Conservation (phyloP, 768 basidiomycete genomes). For the Pisolithus sp. region DNA sequence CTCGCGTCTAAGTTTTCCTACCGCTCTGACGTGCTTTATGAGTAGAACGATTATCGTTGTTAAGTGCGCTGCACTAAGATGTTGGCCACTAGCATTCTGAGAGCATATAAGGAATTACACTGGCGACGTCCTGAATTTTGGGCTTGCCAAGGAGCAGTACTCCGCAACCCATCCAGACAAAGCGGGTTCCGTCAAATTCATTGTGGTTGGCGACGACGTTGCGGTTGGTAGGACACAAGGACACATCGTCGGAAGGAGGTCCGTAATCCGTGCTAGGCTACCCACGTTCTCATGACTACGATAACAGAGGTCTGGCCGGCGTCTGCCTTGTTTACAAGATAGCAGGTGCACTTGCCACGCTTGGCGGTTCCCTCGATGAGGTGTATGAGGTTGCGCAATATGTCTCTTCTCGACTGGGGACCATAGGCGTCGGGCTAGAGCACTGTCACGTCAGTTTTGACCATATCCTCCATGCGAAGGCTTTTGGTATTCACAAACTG, state of each 20-base stretch:
- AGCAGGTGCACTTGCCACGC: slow-evolving; percentile 71
- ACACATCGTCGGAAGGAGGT: slow-evolving; percentile 80
- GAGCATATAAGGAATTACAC: slow-evolving; percentile 63
- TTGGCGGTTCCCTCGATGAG: slow-evolving; percentile 60
- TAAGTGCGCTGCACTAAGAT: slow-evolving; percentile 42
- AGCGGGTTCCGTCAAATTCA: slow-evolving; percentile 61
- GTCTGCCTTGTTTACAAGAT: slow-evolving; percentile 87
- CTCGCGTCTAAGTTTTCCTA: background rate
- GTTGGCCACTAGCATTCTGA: slow-evolving; percentile 4
- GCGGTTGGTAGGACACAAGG: slow-evolving; percentile 79
- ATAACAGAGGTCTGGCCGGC: slow-evolving; percentile 67
- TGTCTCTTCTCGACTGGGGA: slow-evolving; percentile 61
- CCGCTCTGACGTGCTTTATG: background rate
- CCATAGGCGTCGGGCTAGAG: slow-evolving; percentile 82
- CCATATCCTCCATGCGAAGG: background rate
- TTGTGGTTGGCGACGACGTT: slow-evolving; percentile 88
- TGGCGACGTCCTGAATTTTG: slow-evolving; percentile 88
- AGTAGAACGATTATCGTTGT: slow-evolving; percentile 74
- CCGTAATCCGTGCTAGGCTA: background rate
- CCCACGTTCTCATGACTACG: background rate
- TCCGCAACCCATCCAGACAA: slow-evolving; percentile 64
- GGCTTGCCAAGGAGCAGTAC: slow-evolving; percentile 81
- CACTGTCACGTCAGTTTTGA: slow-evolving; percentile 66
- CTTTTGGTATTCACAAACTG: background rate
- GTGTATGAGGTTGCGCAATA: slow-evolving; percentile 64